Base-by-base conservation (phyloP, 805 yeast species). In the Yarrowia bubula region DNA sequence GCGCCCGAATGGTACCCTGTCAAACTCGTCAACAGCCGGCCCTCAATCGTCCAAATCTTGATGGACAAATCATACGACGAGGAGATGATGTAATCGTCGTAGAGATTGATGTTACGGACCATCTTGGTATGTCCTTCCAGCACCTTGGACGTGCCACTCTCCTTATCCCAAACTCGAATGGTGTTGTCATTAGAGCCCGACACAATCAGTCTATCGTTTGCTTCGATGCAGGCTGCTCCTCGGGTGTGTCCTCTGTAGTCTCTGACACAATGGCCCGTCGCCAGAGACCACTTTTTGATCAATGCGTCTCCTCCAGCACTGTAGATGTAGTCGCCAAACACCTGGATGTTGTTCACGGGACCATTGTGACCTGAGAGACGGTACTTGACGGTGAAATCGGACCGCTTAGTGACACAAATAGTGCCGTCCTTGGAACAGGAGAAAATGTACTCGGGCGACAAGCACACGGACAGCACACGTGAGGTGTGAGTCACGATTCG, bases 161-260 rank as follows among this genome's bases (percentile, higher is more conserved):
- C 80, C 65, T 89, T 77, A 73, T 91, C 93, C 97, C 97, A 92
- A 85, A 92, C 84, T 67, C 93, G 77, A 39, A 92, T 86, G 0
- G 92, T 88, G 42, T 89, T 84, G 75, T 92, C 98, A 75, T 91
- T 97, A 37, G 92, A 86, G 1, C 96, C 92, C 74, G 92, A 85
- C 72, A 89, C 88, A 4, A 90, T 82, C 0, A 89, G 84, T 64
- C 82, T 83, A 60, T 90, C 85, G 67, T 83, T 83, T 43, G 90
- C 83, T 75, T 88, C 89, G 41, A 92, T 96, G 70, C 90, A 86
- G 55, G 92, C 85, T 18, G 93, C 89, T 15, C 96, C 97, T 69
- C 90, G 86, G 2, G 85, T 81, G 74, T 92, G 98, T 4, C 97
- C 96, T 15, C 80, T 77, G 46, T 91, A 79, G 17, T 92, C 85